Evolutionary conservation across 352 stramenopile genomes (phyloP), one percentile per base, ranked within the genome.

Genomic region (Phytophthora nicotianae): DNA sequence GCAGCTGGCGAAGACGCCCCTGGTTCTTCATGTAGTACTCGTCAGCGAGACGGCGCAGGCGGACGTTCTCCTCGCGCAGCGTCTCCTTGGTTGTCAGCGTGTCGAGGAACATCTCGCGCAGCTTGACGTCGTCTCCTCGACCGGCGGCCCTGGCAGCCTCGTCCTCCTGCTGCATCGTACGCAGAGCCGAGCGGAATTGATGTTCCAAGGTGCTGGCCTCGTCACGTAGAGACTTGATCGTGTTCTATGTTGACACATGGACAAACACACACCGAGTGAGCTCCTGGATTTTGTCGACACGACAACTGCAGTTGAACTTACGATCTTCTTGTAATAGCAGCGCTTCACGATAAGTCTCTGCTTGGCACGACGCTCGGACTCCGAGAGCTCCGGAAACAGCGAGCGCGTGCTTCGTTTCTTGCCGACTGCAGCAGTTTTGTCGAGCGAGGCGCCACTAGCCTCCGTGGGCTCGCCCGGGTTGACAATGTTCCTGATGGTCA

Each of bases 1-100:
- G 72, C 23, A 90, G 63, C 51, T 82, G 62, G 14, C 77, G 81
- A 24, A 90, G 61, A 0, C 78, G 78, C 8, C 81, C 78, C 52
- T 90, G 80, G 68, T 90, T 90, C 66, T 90, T 90, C 80, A 90
- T 88, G 74, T 88, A 90, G 63, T 85, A 83, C 72, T 88, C 78
- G 62, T 90, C 80, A 0, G 80, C 80, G 17, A 88, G 74, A 8
- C 74, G 75, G 27, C 80, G 77, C 32, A 90, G 76, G n/a, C 76
- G 78, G 21, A 72, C 65, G 62, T 90, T 88, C 72, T 90, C 80
- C 65, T 86, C 70, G 20, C 78, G 77, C 47, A 90, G 68, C 33
- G 66, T 57, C 54, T 90, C 80, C 55, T 88, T 90, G 10, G 67
- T 68, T 23, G 70, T 68, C 21, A 83, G 59, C 46, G 65, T 77